Base-by-base conservation (phyloP, 805 yeast species). In the Zygoascus tannicola region DNA sequence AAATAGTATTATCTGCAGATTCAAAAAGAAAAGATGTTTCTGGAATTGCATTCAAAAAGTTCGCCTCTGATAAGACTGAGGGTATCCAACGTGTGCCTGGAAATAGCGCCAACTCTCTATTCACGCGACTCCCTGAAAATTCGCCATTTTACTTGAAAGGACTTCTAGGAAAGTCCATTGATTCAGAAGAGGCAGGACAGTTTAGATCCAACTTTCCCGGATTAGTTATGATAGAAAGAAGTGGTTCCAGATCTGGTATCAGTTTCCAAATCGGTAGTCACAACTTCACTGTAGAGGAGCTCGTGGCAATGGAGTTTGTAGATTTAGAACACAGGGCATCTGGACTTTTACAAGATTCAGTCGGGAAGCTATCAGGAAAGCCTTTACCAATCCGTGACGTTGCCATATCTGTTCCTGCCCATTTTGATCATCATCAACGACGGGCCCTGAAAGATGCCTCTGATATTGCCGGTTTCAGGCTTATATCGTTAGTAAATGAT, bases 21-120 rank as follows among this genome's bases (percentile, higher is more conserved):
- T 81, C 95, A 2, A 85, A 87, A 63, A 73, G 98, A 46, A 92
- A 92, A 60, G 97, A 90, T 55, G 68, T 80, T 3, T 74, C 88
- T 3, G 96, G 94, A 1, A 54, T 92, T 10, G 80, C 84, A 0
- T 69, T 88, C 48, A 74, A 78, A 40, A 54, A 66, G 23, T 47
- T 81, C 14, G 28, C 37, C 3, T 16, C 38, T 12, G 33, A 19
- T 23, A 30, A 37, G 4, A 41, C 42, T 3, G 40, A 43, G 15
- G 40, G 36, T 21, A 32, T 36, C 15, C 90, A 83, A 56, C 72
- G 97, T 53, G 66, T 76, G 1, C 86, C 78, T 58, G 97, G 97
- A 3, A 74, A 85, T 1, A 73, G 79, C n/a, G 82, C 87, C 1
- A 69, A 76, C 16, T 71, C 84, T 0, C 67, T 81, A 32, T 78